These are phyloP conservation scores for Kazachstania taianensis DNA, from an alignment of 805 yeast genomes.

Conservation along the genomic window DNA sequence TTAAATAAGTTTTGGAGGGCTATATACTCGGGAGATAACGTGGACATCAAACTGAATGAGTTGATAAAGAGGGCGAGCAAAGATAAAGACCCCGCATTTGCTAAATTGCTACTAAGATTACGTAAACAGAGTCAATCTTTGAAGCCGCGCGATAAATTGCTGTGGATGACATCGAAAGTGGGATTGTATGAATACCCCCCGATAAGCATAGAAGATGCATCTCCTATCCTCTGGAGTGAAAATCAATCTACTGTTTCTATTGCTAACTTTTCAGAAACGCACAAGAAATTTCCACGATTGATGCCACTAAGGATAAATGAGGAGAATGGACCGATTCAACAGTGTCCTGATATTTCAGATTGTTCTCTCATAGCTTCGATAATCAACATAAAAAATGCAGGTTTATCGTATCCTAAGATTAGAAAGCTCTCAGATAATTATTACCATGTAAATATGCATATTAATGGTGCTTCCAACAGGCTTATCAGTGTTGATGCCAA, in stretches of 20 bases:
- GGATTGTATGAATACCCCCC: slow-evolving; percentile 21
- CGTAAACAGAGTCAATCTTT: slow-evolving; percentile 7
- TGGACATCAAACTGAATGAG: background rate
- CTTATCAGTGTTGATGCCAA: slow-evolving; percentile 17
- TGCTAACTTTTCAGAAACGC: slow-evolving; percentile 2
- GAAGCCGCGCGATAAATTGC: slow-evolving; percentile 8
- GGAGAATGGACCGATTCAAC: slow-evolving; percentile 11
- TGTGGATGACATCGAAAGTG: slow-evolving; percentile 22
- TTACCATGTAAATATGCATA: slow-evolving; percentile 15
- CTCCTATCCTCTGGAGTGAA: slow-evolving; percentile 16
- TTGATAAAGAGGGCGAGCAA: slow-evolving; percentile 3
- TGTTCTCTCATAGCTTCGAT: slow-evolving; percentile 72
- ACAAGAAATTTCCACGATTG: slow-evolving; percentile 6
- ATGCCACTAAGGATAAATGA: slow-evolving; percentile 6
- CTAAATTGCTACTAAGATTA: slow-evolving; percentile 9
- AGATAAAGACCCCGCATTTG: slow-evolving; percentile 10
- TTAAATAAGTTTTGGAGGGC: slow-evolving; percentile 6
- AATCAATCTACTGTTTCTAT: background rate
- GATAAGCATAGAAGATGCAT: slow-evolving; percentile 12
- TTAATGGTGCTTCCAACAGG: slow-evolving; percentile 22
- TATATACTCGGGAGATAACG: slow-evolving; percentile 2
- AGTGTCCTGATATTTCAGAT: slow-evolving; percentile 33
- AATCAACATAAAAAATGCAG: slow-evolving; percentile 36
- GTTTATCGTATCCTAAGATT: slow-evolving; percentile 7
- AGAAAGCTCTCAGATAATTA: slow-evolving; percentile 10